Base-by-base conservation (phyloP, 78 protist genomes). In the Andalucia godoyi region DNA sequence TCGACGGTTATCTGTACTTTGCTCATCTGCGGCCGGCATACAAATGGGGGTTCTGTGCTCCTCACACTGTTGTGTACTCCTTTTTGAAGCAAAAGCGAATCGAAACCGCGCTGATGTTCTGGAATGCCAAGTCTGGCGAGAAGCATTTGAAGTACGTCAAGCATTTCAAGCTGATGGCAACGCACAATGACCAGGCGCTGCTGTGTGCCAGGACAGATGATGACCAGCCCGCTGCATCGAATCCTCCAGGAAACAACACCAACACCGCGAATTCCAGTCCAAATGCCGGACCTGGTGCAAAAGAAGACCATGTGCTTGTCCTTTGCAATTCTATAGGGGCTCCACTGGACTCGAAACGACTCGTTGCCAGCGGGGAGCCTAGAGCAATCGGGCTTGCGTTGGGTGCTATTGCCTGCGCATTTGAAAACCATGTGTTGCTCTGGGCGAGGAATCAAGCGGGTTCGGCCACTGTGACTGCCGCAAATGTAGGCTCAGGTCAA, bases 1-100 rank as follows among this genome's bases (percentile, higher is more conserved):
- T 88, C n/a, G 87, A 80, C 39, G 62, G 76, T 17, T 79, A 32
- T 74, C 65, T 88, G 66, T 88, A 70, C 80, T 83, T 88, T 64
- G 89, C 89, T 27, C 83, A 72, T 47, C 70, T 88, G 25, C 71
- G 92, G 10, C 81, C 83, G n/a, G 74, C 69, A 58, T 76, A 72
- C 75, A 36, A 25, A 23, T 83, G 80, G 80, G 80, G 77, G 23
- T 80, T 38, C 84, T n/a, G n/a, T n/a, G 76, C 80, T 37, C 52
- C 10, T 39, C 63, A 70, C 30, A 78, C 89, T 17, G n/a, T 80
- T 27, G 87, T 80, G 23, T 76, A 77, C 64, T 59, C 88, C n/a
- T 87, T 64, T 66, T 21, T 32, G 39, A 42, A 41, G 57, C 46
- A 76, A 6, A 83, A 82, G 30, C 73, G 81, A 17, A 4, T 41